Evolutionary conservation across 768 basidiomycete species (phyloP).

Genomic region (Pulveroboletus sp.): DNA sequence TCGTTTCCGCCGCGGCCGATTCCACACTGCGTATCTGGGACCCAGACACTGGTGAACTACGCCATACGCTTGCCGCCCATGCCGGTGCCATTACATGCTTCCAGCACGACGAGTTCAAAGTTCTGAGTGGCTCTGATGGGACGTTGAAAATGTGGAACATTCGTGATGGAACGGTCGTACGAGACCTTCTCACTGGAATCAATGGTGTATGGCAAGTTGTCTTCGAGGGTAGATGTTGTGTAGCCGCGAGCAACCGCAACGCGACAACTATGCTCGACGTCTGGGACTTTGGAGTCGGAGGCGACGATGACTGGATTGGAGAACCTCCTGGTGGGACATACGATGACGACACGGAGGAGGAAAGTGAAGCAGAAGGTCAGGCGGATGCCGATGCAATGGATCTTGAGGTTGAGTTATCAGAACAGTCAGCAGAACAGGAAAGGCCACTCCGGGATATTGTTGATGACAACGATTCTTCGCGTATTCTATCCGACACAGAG

Average conservation of each 20-base stretch:
- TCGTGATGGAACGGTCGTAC: conserved; percentile 75
- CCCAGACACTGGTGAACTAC: conserved; percentile 73
- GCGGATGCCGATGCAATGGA: conserved; percentile 71
- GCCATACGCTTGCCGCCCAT: conserved; percentile 82
- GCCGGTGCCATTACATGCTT: conserved; percentile 99
- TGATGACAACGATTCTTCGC: conserved; percentile 23
- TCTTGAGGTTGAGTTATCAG: conserved; percentile 38
- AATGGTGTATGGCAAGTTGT: conserved; percentile 98
- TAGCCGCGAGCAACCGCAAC: conserved; percentile 84
- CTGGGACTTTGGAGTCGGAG: conserved; percentile 80
- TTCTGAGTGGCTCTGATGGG: conserved; percentile 92
- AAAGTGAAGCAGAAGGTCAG: conserved; percentile 46
- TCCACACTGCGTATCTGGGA: conserved; percentile 95
- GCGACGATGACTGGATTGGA: conserved; percentile 77
- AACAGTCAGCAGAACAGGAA: conserved; percentile 26
- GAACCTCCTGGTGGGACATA: conserved; percentile 73
- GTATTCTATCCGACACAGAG: conserved; percentile 26
- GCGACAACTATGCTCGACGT: conserved; percentile 79
- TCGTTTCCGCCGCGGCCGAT: conserved; percentile 96
- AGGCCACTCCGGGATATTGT: conserved; percentile 25
- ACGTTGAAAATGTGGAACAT: conserved; percentile 99
- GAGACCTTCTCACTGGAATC: conserved; percentile 87
- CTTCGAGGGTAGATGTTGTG: conserved; percentile 90
- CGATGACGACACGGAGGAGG: conserved; percentile 55
- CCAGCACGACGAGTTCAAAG: conserved; percentile 97